Conservation (phyloP, 2,329 filamentous ascomycete species). For the Neocucurbitaria cava region DNA sequence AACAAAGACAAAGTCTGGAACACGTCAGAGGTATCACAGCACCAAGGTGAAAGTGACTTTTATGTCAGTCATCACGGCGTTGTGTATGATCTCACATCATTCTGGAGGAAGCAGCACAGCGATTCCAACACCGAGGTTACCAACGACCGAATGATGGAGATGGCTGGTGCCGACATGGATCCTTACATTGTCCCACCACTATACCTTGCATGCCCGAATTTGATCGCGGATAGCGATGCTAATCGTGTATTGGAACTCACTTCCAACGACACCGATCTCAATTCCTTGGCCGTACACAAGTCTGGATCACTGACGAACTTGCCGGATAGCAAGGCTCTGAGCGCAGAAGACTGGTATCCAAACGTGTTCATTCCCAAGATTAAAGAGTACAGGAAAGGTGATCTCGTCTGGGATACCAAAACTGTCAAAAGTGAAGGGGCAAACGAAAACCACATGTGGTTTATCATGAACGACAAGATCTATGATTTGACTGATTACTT, state of each 20-base stretch:
- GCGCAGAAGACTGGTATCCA: slow-evolving; percentile 77
- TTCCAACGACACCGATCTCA: slow-evolving; percentile 67
- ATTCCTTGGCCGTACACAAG: slow-evolving; percentile 68
- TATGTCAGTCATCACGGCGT: slow-evolving; percentile 87
- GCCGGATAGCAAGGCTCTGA: slow-evolving; percentile 61
- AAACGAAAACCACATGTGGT: slow-evolving; percentile 76
- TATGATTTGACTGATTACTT: slow-evolving; percentile 96
- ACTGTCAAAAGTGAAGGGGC: slow-evolving; percentile 71
- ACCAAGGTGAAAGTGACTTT: slow-evolving; percentile 77
- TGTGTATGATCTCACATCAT: slow-evolving; percentile 91
- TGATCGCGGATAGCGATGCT: slow-evolving; percentile 60
- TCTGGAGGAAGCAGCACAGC: slow-evolving; percentile 85
- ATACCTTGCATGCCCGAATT: slow-evolving; percentile 72
- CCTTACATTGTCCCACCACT: slow-evolving; percentile 86
- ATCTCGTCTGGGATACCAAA: slow-evolving; percentile 73
- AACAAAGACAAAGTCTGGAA: slow-evolving; percentile 92
- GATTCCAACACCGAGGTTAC: slow-evolving; percentile 69
- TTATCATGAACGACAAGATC: slow-evolving; percentile 75
- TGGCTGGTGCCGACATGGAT: slow-evolving; percentile 80
- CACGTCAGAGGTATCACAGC: slow-evolving; percentile 69
- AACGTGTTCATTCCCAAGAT: slow-evolving; percentile 78
- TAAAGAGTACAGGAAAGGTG: slow-evolving; percentile 84
- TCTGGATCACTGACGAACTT: slow-evolving; percentile 70
- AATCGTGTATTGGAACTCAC: slow-evolving; percentile 63
- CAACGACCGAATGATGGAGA: slow-evolving; percentile 72